A percentile compares a stretch with the other conserved stretches of the same genome.
Conservation (phyloP, 352 stramenopile species). For the Phytophthora podocarpi region DNA sequence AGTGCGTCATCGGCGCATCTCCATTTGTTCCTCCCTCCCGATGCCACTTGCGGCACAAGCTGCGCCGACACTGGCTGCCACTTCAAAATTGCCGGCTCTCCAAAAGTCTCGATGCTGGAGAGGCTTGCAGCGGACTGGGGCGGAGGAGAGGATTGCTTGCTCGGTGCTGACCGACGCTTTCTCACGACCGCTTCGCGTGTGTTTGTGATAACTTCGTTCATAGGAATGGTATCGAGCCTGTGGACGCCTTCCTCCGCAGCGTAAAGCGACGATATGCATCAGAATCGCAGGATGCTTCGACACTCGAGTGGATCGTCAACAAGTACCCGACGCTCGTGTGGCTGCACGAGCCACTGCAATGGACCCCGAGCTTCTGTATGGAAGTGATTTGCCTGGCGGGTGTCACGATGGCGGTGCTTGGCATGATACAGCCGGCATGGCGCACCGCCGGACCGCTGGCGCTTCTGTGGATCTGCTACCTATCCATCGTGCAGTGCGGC, state of each 20-base stretch:
- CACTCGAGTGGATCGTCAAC: constrained; percentile 19
- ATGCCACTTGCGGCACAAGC: too few relatives aligned
- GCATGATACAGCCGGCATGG: constrained; percentile 31
- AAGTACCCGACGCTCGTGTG: constrained; percentile 63
- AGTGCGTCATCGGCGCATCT: too few relatives aligned
- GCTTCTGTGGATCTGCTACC: constrained; percentile 66
- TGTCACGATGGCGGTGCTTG: constrained; percentile 36
- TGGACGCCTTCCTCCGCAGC: constrained; percentile 54
- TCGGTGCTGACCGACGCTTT: too few relatives aligned
- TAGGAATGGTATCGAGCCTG: constrained; percentile 58
- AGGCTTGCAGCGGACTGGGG: too few relatives aligned
- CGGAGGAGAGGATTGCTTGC: too few relatives aligned
- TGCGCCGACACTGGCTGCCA: too few relatives aligned
- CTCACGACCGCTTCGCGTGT: constrained; percentile 8
- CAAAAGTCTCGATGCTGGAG: too few relatives aligned
- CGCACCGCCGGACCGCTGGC: constrained; percentile 39
- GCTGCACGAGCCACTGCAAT: constrained; percentile 52
- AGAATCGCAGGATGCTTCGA: constrained; percentile 13
- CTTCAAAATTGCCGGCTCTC: too few relatives aligned
- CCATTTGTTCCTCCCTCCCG: too few relatives aligned
- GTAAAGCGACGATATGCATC: constrained; percentile 32
- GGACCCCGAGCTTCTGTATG: constrained; percentile 54
- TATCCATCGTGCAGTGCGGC: constrained; percentile 81
- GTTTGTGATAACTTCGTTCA: constrained; percentile 8
- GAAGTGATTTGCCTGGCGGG: constrained; percentile 51